Conservation (phyloP, 768 basidiomycete species). For the Clavulina sp. region DNA sequence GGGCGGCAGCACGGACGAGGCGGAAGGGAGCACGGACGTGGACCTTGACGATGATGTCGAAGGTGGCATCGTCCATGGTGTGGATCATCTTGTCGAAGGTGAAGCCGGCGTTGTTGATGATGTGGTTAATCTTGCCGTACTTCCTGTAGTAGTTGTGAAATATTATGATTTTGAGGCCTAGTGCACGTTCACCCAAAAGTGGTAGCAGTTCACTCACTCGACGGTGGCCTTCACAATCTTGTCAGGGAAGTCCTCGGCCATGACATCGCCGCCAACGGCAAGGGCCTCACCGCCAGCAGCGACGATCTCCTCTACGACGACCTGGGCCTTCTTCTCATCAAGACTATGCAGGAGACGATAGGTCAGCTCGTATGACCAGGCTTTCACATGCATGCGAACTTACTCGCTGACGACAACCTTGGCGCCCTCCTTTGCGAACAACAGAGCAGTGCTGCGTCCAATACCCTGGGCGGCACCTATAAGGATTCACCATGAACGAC, state of each 20-base stretch:
- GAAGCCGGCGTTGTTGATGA: slow-evolving; percentile 71
- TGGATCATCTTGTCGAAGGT: slow-evolving; percentile 80
- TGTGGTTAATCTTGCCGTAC: slow-evolving; percentile 75
- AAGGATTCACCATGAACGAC: slow-evolving; percentile 2
- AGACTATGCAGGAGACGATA: slow-evolving; percentile 29
- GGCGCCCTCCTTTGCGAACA: slow-evolving; percentile 73
- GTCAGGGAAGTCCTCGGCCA: slow-evolving; percentile 68
- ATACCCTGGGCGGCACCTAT: slow-evolving; percentile 76
- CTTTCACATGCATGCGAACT: slow-evolving; percentile 9
- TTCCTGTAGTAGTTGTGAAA: slow-evolving; percentile 26
- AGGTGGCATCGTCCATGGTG: slow-evolving; percentile 68
- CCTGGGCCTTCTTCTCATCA: slow-evolving; percentile 47
- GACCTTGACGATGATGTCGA: slow-evolving; percentile 65
- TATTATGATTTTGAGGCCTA: background rate
- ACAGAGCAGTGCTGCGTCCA: slow-evolving; percentile 51
- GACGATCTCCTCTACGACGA: slow-evolving; percentile 54
- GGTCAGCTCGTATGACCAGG: background rate
- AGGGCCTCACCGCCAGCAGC: slow-evolving; percentile 51
- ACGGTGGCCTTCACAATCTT: slow-evolving; percentile 59
- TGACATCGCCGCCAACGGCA: slow-evolving; percentile 61
- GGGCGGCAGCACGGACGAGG: slow-evolving; percentile 67
- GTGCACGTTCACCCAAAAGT: background rate
- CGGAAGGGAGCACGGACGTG: slow-evolving; percentile 79
- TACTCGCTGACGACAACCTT: slow-evolving; percentile 77
- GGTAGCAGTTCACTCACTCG: slow-evolving; percentile 30